These are phyloP conservation scores for Wallacemonas sp. DNA, from an alignment of 208 protist genomes.

Conservation along the genomic window DNA sequence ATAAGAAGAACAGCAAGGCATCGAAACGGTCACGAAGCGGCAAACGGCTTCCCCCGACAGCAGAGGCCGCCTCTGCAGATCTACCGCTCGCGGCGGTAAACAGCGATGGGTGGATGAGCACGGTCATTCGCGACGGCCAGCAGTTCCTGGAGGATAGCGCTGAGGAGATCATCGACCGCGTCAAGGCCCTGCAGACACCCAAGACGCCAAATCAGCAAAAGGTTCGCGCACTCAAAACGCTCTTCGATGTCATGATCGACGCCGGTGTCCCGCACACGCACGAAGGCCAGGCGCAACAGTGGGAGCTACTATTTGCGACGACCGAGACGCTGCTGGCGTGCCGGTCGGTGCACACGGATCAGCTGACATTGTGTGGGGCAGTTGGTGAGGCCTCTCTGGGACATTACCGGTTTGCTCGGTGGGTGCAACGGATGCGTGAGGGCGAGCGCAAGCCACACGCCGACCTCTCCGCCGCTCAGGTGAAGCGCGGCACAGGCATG, in stretches of 20 bases:
- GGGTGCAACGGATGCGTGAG: slow-evolving; percentile 86
- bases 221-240: slow-evolving; percentile 83
- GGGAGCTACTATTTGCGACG: slow-evolving; percentile 75
- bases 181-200: slow-evolving; percentile 75
- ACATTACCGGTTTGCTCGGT: slow-evolving; percentile 78
- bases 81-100: background rate
- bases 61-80: background rate
- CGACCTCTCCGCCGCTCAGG: slow-evolving; percentile 87
- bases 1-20: slow-evolving; percentile 17
- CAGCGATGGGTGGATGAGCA: slow-evolving; percentile 6
- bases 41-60: background rate
- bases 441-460: slow-evolving; percentile 73
- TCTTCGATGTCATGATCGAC: slow-evolving; percentile 75
- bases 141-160: slow-evolving; percentile 52
- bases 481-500: slow-evolving; percentile 65
- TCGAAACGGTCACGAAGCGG: slow-evolving; percentile 10
- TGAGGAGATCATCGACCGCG: slow-evolving; percentile 68
- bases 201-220: slow-evolving; percentile 84
- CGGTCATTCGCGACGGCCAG: slow-evolving; percentile 27
- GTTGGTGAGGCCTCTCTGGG: slow-evolving; percentile 40
- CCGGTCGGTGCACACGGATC: slow-evolving; percentile 35
- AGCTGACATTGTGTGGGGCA: slow-evolving; percentile 8
- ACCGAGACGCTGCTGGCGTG: slow-evolving; percentile 61
- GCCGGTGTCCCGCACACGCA: slow-evolving; percentile 81
- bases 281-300: slow-evolving; percentile 48